These are phyloP conservation scores for Sporothrix dimorphospora DNA, from an alignment of 2,329 filamentous ascomycete species.

Conservation along the genomic window DNA sequence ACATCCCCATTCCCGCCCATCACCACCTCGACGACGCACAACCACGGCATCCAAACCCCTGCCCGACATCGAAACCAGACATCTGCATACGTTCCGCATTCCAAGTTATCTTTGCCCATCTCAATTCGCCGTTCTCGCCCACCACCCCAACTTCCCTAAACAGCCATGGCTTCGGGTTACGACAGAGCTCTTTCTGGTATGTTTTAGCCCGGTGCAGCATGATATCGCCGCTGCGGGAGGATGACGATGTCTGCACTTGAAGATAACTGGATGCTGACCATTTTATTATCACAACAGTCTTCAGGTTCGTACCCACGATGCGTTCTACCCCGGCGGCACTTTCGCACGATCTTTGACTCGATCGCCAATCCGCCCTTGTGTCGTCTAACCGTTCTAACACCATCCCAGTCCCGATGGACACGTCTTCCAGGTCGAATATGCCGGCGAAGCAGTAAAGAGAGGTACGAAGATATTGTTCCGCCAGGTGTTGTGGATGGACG, in stretches of 20 bases:
- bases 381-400: conserved; percentile 21
- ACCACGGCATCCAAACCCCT: neutral
- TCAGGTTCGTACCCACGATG: conserved; percentile 63
- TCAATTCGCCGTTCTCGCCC: neutral
- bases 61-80: neutral
- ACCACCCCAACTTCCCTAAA: neutral
- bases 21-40: neutral
- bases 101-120: neutral
- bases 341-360: neutral
- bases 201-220: conserved; percentile 38
- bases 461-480: conserved; percentile 55
- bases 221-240: too few relatives aligned
- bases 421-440: conserved; percentile 99
- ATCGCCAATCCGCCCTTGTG: neutral
- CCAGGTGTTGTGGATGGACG: neutral
- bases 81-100: neutral
- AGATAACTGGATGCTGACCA: neutral
- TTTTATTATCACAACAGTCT: conserved; percentile 61
- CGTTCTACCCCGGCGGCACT: neutral
- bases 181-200: conserved; percentile 98
- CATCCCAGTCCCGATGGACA: conserved; percentile 89
- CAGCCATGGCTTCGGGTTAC: conserved; percentile 85
- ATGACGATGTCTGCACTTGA: neutral
- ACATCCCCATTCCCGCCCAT: conserved; percentile 4
- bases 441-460: conserved; percentile 97